Conservation (phyloP, 352 stramenopile genomes). For the Phytophthora europaea region DNA sequence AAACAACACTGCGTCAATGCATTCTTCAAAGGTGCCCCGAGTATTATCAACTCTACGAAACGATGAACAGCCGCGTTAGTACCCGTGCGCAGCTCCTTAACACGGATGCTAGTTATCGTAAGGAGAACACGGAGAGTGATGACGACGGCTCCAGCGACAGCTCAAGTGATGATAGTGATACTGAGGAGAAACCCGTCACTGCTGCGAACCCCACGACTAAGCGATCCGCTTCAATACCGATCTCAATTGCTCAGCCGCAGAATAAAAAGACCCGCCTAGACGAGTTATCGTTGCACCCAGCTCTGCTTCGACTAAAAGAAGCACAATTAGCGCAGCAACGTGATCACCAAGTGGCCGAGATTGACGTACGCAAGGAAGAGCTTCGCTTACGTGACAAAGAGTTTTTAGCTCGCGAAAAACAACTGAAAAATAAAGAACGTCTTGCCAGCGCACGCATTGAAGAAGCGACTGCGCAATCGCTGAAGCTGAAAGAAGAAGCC, state of each 20-base stretch:
- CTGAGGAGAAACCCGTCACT: neutral
- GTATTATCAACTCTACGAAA: slow-evolving; percentile 4
- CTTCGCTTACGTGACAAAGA: slow-evolving; percentile 8
- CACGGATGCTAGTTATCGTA: neutral
- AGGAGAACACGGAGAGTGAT: slow-evolving; percentile 2
- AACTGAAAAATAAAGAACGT: slow-evolving; percentile 14
- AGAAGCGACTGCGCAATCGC: slow-evolving; percentile 18
- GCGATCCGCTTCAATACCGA: slow-evolving; percentile 1
- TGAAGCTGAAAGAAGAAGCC: slow-evolving; percentile 22
- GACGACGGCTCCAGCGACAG: neutral
- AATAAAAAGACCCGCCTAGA: slow-evolving; percentile 3
- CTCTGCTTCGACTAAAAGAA: slow-evolving; percentile 1
- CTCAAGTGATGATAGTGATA: neutral
- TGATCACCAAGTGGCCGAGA: neutral
- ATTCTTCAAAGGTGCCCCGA: slow-evolving; percentile 7
- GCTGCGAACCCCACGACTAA: neutral
- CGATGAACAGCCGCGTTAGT: slow-evolving; percentile 9
- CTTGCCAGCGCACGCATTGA: slow-evolving; percentile 4
- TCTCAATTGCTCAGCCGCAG: slow-evolving; percentile 7
- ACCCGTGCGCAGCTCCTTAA: slow-evolving; percentile 11
- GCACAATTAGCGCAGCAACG: slow-evolving; percentile 5
- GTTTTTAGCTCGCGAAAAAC: neutral
- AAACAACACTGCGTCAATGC: neutral
- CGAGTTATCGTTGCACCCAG: neutral
- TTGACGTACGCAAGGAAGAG: slow-evolving; percentile 6